Evolutionary conservation across 352 stramenopile species (phyloP), one percentile per base, ranked within the genome.

Genomic region (Phytophthora quininea): DNA sequence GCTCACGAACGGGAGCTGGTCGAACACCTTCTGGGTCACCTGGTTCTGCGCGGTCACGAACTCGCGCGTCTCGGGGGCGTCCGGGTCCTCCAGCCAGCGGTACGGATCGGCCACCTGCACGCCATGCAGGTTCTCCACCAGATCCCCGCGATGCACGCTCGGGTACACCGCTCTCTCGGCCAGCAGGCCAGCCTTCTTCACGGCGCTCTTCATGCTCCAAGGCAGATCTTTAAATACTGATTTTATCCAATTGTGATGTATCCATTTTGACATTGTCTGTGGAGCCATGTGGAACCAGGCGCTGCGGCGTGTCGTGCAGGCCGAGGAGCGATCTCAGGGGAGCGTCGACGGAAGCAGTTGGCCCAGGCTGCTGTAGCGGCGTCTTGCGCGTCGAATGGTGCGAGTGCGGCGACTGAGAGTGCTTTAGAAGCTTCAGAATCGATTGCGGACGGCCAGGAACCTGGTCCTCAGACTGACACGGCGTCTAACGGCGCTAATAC

Each of bases 1-100:
- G 11, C 77, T 68, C n/a, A 92, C 71, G 65, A 73, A 90, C 45
- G 80, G 87, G 38, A 95, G 68, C 30, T 91, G 58, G 42, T 72
- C 59, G 48, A 95, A 84, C 35, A 92, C 80, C 24, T 84, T 58
- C 64, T 91, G 78, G 35, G 86, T 92, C 33, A 82, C 71, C 48
- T 77, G 71, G 69, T 92, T 96, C 67, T 97, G 86, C 19, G 82
- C 66, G 15, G 82, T 73, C 19, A 97, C 86, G 55, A 95, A 97
- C 56, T 67, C 74, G 66, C 92, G 84, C 48, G 88, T 95, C 68
- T 96, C 89, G 31, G 84, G 73, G 10, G 75, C 68, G 72, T 95
- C 88, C 19, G 87, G 84, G 66, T 96, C 84, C 65, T 95, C 86
- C 31, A 93, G 77, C 73, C 74, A 95, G 40, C 88, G 85, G 62